These are phyloP conservation scores for Trichosporon sp. DNA, from an alignment of 1,284 basidiomycete genomes.

Conservation along the genomic window DNA sequence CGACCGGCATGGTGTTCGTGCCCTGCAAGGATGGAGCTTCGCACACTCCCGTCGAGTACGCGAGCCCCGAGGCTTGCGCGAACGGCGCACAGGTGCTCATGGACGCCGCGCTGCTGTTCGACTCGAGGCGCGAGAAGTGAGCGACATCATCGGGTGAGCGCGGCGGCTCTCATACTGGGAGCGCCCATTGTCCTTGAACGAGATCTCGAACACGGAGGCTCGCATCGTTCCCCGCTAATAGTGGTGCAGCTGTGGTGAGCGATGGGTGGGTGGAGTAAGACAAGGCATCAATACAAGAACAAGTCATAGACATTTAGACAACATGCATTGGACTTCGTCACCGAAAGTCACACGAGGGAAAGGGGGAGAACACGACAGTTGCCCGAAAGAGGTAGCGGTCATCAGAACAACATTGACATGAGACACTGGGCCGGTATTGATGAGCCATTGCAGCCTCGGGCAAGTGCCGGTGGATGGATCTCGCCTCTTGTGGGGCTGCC, in stretches of 20 bases:
- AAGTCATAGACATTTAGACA: neutral
- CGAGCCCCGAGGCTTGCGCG: constrained; percentile 35
- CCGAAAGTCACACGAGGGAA: neutral
- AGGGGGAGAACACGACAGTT: neutral
- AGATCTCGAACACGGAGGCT: too few species aligned
- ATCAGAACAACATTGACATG: neutral
- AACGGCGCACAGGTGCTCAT: constrained; percentile 34
- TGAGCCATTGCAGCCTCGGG: neutral
- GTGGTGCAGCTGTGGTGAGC: too few species aligned
- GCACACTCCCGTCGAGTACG: constrained; percentile 42
- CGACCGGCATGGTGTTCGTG: constrained; percentile 46
- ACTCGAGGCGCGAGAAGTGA: constrained; percentile 23
- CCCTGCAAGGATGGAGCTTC: constrained; percentile 40
- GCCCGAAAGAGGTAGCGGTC: neutral
- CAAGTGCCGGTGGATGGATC: neutral
- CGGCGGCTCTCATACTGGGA: too few species aligned
- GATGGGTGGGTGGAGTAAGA: too few species aligned
- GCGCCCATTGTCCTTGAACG: too few species aligned
- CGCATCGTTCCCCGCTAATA: too few species aligned
- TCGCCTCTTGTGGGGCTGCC: neutral
- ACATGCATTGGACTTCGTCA: neutral
- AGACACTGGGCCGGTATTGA: neutral
- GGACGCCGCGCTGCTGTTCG: constrained; percentile 33
- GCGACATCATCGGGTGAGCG: too few species aligned
- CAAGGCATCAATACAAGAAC: neutral